These are phyloP conservation scores for Neurospora sublineolata DNA, from an alignment of 495 filamentous ascomycete genomes.

Conservation along the genomic window DNA sequence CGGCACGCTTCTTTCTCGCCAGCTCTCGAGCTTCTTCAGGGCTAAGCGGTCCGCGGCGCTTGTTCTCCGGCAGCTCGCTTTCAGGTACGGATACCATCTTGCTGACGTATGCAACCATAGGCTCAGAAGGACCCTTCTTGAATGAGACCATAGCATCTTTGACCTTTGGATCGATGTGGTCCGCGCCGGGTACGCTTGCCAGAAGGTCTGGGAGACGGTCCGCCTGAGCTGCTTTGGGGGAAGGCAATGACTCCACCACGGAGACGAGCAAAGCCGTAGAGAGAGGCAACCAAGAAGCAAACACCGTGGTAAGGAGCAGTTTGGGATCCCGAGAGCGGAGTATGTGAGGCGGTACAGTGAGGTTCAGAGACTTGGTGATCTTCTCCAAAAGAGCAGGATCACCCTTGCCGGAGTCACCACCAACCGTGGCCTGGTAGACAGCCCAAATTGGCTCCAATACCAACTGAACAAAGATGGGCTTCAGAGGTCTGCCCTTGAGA, in stretches of 20 bases:
- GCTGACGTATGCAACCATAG: slow-evolving; percentile 89
- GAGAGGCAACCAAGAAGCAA: slow-evolving; percentile 81
- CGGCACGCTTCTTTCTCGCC: slow-evolving; percentile 76
- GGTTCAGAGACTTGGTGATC: slow-evolving; percentile 81
- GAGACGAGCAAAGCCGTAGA: slow-evolving; percentile 90
- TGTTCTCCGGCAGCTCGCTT: slow-evolving; percentile 77
- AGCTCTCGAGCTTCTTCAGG: slow-evolving; percentile 83
- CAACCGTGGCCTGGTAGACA: slow-evolving; percentile 82
- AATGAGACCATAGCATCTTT: slow-evolving; percentile 74
- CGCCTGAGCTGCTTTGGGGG: slow-evolving; percentile 75
- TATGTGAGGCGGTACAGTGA: slow-evolving; percentile 73
- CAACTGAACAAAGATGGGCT: slow-evolving; percentile 96
- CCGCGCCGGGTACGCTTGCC: slow-evolving; percentile 65
- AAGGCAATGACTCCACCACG: slow-evolving; percentile 84
- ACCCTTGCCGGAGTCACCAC: slow-evolving; percentile 70
- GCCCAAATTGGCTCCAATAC: slow-evolving; percentile 97
- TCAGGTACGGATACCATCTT: slow-evolving; percentile 96
- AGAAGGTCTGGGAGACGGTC: slow-evolving; percentile 68
- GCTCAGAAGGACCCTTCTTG: slow-evolving; percentile 52
- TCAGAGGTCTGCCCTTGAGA: slow-evolving; percentile 78
- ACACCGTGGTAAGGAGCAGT: slow-evolving; percentile 73
- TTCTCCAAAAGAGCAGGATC: slow-evolving; percentile 79
- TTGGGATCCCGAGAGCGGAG: slow-evolving; percentile 75
- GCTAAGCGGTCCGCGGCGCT: slow-evolving; percentile 61
- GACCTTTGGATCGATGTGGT: slow-evolving; percentile 53